These are phyloP conservation scores for Oenanthe javanica DNA, from an alignment of 140 eudicot genomes.

Conservation along the genomic window DNA sequence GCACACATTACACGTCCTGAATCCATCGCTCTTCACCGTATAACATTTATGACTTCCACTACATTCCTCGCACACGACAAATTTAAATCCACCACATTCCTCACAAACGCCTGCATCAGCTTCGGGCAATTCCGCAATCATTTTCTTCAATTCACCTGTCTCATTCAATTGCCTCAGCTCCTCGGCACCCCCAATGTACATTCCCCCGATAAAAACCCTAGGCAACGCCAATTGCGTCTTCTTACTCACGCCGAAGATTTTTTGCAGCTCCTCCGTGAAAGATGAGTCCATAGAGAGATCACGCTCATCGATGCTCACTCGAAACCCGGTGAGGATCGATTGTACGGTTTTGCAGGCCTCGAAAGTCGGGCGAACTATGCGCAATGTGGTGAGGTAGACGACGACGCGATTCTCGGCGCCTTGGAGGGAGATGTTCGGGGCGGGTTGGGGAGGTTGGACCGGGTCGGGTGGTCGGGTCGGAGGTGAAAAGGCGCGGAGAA, in stretches of 20 bases:
- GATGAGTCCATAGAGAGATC: slow-evolving; percentile 51
- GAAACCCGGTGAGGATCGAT: slow-evolving; percentile 50
- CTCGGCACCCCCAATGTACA: slow-evolving; percentile 74
- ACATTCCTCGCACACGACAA: slow-evolving; percentile 66
- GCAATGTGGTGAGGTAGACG: slow-evolving; percentile 50
- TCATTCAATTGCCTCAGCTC: slow-evolving; percentile 58
- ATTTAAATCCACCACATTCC: slow-evolving; percentile 68
- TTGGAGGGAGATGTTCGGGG: slow-evolving; percentile 27
- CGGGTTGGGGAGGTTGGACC: slow-evolving; percentile 7
- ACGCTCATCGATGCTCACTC: slow-evolving; percentile 49
- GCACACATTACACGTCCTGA: slow-evolving; percentile 62
- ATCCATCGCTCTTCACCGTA: slow-evolving; percentile 48
- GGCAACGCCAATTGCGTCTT: slow-evolving; percentile 39
- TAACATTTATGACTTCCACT: slow-evolving; percentile 71
- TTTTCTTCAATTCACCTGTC: slow-evolving; percentile 62
- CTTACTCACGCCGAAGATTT: slow-evolving; percentile 17
- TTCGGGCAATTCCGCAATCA: slow-evolving; percentile 57
- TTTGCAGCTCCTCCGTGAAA: slow-evolving; percentile 33
- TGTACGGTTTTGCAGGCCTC: slow-evolving; percentile 21
- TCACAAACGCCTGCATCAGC: slow-evolving; percentile 38
- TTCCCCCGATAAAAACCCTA: slow-evolving; percentile 76
- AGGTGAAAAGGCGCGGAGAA: slow-evolving; percentile 20
- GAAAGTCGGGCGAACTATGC: slow-evolving; percentile 41
- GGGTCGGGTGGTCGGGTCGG: slow-evolving; percentile 3
- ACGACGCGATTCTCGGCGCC: slow-evolving; percentile 45